Conservation (phyloP, 345 rosid genomes). For the Gossypioides kirkii region DNA sequence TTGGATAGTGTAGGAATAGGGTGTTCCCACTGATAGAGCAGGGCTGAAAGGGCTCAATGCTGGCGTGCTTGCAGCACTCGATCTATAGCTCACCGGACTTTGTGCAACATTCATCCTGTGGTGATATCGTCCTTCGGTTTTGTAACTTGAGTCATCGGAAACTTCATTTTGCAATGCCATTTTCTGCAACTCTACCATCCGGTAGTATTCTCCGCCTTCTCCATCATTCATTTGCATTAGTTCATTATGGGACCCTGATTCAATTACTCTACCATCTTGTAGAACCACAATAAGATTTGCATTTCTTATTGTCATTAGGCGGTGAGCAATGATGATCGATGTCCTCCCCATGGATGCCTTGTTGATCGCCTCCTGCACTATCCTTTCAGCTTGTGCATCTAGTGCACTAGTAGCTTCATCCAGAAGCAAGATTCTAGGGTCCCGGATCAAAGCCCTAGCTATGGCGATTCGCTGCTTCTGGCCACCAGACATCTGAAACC, state of each 20-base stretch:
- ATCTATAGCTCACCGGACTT: conserved; percentile 42
- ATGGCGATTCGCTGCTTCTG: conserved; percentile 75
- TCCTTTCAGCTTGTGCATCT: conserved; percentile 58
- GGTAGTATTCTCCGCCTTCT: conserved; percentile 41
- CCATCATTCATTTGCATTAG: conserved; percentile 31
- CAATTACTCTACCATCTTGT: conserved; percentile 50
- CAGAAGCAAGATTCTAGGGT: conserved; percentile 58
- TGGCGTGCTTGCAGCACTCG: conserved; percentile 42
- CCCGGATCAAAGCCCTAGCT: conserved; percentile 57
- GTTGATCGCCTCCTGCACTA: conserved; percentile 60
- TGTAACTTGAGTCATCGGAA: conserved; percentile 12
- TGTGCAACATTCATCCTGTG: conserved; percentile 26
- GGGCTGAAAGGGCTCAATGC: conserved; percentile 49
- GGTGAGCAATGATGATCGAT: conserved; percentile 56
- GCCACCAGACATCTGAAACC: conserved; percentile 67
- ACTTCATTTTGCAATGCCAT: conserved; percentile 28
- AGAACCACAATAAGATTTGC: conserved; percentile 52
- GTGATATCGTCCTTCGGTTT: conserved; percentile 24
- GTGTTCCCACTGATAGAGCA: conserved; percentile 51
- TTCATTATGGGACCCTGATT: conserved; percentile 56
- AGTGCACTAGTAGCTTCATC: conserved; percentile 75
- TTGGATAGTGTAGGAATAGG: conserved; percentile 43
- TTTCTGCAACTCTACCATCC: conserved; percentile 48
- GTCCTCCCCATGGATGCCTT: conserved; percentile 60
- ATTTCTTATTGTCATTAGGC: conserved; percentile 47